Evolutionary conservation across 495 filamentous ascomycete species (phyloP).

Genomic region (Oidiodendron maius): DNA sequence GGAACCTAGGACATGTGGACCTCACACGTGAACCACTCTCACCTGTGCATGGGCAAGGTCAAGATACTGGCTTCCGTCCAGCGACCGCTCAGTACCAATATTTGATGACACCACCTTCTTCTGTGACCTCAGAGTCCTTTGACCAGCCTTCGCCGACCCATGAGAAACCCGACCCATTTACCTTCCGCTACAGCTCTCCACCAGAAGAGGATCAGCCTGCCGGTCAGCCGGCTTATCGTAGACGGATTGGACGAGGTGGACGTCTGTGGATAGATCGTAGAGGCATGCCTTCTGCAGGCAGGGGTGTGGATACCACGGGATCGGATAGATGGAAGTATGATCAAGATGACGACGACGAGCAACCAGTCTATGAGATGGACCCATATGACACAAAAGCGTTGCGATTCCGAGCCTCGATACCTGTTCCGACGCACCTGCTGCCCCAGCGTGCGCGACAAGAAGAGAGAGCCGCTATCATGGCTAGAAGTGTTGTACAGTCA

Average conservation of each 20-base stretch:
- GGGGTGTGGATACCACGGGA: conserved; percentile 34
- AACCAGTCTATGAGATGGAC: conserved; percentile 60
- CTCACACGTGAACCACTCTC: conserved; percentile 75
- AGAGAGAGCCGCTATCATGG: neutral
- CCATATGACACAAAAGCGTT: conserved; percentile 63
- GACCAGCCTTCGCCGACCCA: conserved; percentile 18
- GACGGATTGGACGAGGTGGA: conserved; percentile 69
- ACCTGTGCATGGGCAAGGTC: conserved; percentile 50
- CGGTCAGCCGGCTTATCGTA: conserved; percentile 53
- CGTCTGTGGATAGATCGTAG: conserved; percentile 78
- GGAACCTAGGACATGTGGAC: conserved; percentile 82
- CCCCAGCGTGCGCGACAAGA: conserved; percentile 15
- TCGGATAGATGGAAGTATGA: conserved; percentile 82
- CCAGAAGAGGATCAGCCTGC: conserved; percentile 23
- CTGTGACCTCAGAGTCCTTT: conserved; percentile 58
- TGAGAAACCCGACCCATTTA: conserved; percentile 20
- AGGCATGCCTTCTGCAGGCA: conserved; percentile 42
- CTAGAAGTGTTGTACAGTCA: neutral
- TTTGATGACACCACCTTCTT: conserved; percentile 80
- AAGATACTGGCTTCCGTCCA: conserved; percentile 62
- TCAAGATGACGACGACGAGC: conserved; percentile 64
- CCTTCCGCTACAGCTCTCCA: conserved; percentile 17
- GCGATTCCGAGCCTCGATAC: conserved; percentile 66
- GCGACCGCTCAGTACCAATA: conserved; percentile 81
- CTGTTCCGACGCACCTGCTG: conserved; percentile 33